These are phyloP conservation scores for Allomyces javanicus DNA, from an alignment of 192 early-diverging fungal genomes.

Conservation along the genomic window DNA sequence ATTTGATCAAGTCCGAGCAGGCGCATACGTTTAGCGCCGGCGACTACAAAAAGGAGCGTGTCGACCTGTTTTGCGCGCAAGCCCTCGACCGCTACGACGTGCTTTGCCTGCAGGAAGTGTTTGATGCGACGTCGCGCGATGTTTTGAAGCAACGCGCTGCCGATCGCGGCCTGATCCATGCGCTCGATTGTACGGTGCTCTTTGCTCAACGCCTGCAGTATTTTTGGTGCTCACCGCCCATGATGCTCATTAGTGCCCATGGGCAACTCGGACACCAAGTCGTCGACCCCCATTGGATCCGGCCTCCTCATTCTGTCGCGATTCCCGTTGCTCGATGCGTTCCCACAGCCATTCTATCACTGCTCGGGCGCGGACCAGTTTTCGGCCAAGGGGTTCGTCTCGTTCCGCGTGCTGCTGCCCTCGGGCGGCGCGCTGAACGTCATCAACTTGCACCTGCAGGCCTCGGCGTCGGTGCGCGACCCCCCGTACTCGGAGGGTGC, in stretches of 20 bases:
- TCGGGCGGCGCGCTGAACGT: neutral
- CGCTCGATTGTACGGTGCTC: too few species aligned
- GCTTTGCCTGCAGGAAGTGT: slow-evolving; percentile 9
- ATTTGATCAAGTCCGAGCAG: neutral
- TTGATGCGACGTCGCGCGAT: neutral
- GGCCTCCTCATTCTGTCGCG: too few species aligned
- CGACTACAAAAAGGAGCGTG: slow-evolving; percentile 5
- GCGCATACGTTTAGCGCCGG: neutral
- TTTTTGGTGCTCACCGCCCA: too few species aligned
- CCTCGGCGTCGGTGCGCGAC: neutral
- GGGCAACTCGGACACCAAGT: too few species aligned
- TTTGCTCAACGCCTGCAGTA: too few species aligned
- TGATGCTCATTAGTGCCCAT: too few species aligned
- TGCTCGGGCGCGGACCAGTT: neutral
- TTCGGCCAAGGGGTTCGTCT: neutral
- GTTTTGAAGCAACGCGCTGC: too few species aligned
- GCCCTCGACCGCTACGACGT: slow-evolving; percentile 6
- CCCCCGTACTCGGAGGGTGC: neutral
- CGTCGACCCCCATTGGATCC: too few species aligned
- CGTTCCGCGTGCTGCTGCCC: neutral
- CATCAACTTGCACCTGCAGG: neutral
- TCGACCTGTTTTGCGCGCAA: slow-evolving; percentile 6
- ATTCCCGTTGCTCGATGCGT: too few species aligned
- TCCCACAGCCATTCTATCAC: too few species aligned
- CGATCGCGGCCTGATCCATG: too few species aligned